A percentile compares a stretch with the other conserved stretches of the same genome.
Conservation (phyloP, 805 yeast species). For the Metschnikowia continentalis region DNA sequence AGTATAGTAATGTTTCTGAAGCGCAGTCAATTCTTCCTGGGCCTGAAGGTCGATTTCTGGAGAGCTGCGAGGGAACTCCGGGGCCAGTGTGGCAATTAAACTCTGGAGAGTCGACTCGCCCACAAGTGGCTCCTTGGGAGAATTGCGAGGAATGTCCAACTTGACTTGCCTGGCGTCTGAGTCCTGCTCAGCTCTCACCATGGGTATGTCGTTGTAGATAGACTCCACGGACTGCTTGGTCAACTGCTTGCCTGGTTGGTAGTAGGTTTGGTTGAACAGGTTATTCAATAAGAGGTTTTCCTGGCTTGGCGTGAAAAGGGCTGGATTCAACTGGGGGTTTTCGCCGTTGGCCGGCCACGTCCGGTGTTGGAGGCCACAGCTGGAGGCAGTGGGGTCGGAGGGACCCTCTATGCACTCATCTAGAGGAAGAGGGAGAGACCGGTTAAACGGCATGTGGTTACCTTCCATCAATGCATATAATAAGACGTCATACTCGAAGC, state of each 20-base stretch:
- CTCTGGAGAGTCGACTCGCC: neutral
- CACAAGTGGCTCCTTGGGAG: neutral
- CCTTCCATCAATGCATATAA: constrained; percentile 1
- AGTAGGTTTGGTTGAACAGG: neutral
- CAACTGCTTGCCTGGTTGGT: neutral
- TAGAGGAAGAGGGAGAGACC: neutral
- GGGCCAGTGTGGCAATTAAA: neutral
- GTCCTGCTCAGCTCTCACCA: neutral
- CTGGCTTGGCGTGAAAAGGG: neutral
- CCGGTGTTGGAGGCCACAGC: neutral
- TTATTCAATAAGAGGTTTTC: neutral
- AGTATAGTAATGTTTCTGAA: neutral
- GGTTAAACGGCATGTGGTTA: constrained; percentile 1
- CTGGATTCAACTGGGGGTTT: neutral
- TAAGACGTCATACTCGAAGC: neutral
- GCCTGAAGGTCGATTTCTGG: neutral
- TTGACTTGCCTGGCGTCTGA: neutral
- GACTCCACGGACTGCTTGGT: neutral
- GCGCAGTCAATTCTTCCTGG: neutral
- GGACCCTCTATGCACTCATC: neutral
- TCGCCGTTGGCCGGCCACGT: neutral
- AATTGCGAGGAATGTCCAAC: neutral
- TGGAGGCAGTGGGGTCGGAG: neutral
- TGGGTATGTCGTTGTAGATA: neutral
- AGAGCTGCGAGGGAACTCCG: neutral